phyloP scores from a whole-genome alignment of 2,329 filamentous ascomycete genomes.

The Verticillium dahliae region DNA sequence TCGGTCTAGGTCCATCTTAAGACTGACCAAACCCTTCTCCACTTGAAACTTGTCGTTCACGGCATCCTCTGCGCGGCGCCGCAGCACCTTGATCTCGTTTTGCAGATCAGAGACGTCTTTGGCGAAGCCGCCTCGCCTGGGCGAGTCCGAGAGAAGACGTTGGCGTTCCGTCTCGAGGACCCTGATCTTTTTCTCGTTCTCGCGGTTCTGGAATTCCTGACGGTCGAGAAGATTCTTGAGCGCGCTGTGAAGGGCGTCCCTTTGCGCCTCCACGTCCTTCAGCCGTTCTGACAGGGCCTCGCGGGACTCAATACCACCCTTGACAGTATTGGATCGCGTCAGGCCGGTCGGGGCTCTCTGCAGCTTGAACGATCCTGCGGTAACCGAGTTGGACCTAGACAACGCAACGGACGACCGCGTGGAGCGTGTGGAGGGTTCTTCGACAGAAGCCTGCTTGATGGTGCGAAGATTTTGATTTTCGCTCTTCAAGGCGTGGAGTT shows the following conservation, averaged over 20 bases:
- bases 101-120: slow-evolving; percentile 74
- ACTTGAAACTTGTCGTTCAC: slow-evolving; percentile 95
- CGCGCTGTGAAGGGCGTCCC: slow-evolving; percentile 84
- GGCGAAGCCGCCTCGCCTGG: slow-evolving; percentile 73
- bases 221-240: slow-evolving; percentile 79
- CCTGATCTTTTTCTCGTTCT: slow-evolving; percentile 75
- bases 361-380: slow-evolving; percentile 41
- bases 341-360: slow-evolving; percentile 32
- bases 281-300: slow-evolving; percentile 71
- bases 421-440: slow-evolving; percentile 5
- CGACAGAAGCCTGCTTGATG: slow-evolving; percentile 19
- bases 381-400: slow-evolving; percentile 61
- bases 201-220: slow-evolving; percentile 76
- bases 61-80: slow-evolving; percentile 85
- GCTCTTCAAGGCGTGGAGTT: slow-evolving; percentile 63
- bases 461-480: slow-evolving; percentile 58
- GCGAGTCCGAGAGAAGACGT: slow-evolving; percentile 60
- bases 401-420: slow-evolving; percentile 37
- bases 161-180: slow-evolving; percentile 74
- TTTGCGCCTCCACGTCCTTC: slow-evolving; percentile 89
- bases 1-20: slow-evolving; percentile 95
- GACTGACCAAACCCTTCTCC: slow-evolving; percentile 77
- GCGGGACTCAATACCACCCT: slow-evolving; percentile 46
- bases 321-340: slow-evolving; percentile 53
- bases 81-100: slow-evolving; percentile 76